Evolutionary conservation across 192 early-diverging fungal genomes (phyloP), one percentile per base, ranked within the genome.

Genomic region (Phlyctochytrium bullatum): DNA sequence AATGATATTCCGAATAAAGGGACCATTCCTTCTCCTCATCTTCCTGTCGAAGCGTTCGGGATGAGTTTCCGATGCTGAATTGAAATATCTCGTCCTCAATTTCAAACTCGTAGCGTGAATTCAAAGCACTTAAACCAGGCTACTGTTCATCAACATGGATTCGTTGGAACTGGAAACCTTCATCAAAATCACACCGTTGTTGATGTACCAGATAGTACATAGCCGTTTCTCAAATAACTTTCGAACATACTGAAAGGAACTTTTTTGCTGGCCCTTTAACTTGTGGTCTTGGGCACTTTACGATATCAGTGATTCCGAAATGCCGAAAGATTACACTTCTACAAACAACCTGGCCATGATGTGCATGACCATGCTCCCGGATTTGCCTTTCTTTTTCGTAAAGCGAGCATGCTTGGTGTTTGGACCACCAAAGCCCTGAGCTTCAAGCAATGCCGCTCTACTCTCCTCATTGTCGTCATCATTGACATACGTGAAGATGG

Each of bases 151-250:
- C 59, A 28, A 0, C 25, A 17, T 56, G 47, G 24, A 51, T 64
- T 64, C 12, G 29, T 17, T 56, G 66, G 65, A 62, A 29, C 47
- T 0, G 3, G 72, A 34, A 33, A 81, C 80, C 31, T 70, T 77
- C 40, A 71, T 67, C 0, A 67, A 54, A 1, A 81, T 52, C n/a
- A 76, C 30, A n/a, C 80, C 80, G 27, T 56, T 71, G 33, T 71
- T 66, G 52, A 74, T 74, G 23, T 47, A 72, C 35, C 64, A 61
- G 6, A 81, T 77, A 2, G 76, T 75, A 65, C 80, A 81, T 24
- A 81, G 69, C 23, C 68, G 63, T 17, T 66, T 73, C 47, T 80
- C 73, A 31, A 74, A 57, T 20, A 62, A 36, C 54, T 80, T 71
- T n/a, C n/a, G n/a, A n/a, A n/a, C n/a, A n/a, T n/a, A n/a, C n/a